Base-by-base conservation (phyloP, 2,329 filamentous ascomycete genomes). In the Aphanocladium album region DNA sequence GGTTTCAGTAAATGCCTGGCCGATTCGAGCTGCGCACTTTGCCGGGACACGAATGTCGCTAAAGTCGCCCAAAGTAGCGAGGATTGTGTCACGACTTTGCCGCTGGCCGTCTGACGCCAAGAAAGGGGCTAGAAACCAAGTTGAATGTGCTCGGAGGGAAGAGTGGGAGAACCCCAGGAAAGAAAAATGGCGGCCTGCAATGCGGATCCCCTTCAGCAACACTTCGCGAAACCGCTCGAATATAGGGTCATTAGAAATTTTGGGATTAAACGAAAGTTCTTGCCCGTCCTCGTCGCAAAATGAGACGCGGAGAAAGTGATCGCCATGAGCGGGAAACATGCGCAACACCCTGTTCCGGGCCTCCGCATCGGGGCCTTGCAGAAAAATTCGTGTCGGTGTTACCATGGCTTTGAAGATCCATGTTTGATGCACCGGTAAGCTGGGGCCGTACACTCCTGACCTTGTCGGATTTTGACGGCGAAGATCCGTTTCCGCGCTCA, bases 91-190 rank as follows among this genome's bases (percentile, higher is more conserved):
- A 41, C 77, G 73, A 3, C 72, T 70, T 25, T 79, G 77, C 0
- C 72, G 60, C 3, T 64, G 30, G 5, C 61, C 61, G 0, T 73
- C 52, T 3, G 71, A 58, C 41, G 78, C 73, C 1, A 75, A 8
- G 52, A 84, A 85, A 0, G 76, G 72, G 0, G 81, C 79, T 41
- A 76, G 75, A 60, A 84, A 81, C 89, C 89, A 92, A 41, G 83
- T 86, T 0, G 87, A 86, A 62, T 91, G 89, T 0, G 85, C 80
- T 11, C 90, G 81, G 2, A 93, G 78, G 0, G 89, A 93, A 0
- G 89, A 93, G 70, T 93, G 88, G 0, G 89, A 92, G 71, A 91
- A 93, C 0, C 89, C 90, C 0, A 93, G 77, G 67, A 93, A 93
- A 0, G 74, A 72, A 67, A 85, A 91, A 0, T 72, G 68, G 11